Conservation (phyloP, 2,329 filamentous ascomycete genomes). For the Exutisphaerella laricina region DNA sequence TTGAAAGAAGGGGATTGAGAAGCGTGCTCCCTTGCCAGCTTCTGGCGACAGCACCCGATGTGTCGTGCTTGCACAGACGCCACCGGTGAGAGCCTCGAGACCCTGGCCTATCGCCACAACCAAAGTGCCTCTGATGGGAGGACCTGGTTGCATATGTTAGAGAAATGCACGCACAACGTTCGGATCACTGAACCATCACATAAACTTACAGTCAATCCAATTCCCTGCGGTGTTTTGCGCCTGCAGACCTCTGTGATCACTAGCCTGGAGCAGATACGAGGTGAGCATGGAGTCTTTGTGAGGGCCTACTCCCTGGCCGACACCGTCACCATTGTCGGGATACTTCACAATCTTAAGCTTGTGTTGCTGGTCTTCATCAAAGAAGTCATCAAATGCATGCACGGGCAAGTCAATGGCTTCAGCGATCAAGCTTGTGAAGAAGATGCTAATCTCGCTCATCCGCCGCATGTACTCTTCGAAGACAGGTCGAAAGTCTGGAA, state of each 20-base stretch:
- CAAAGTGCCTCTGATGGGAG: conserved; percentile 67
- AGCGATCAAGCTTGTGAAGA: conserved; percentile 74
- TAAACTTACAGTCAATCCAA: conserved; percentile 73
- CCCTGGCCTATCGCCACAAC: conserved; percentile 87
- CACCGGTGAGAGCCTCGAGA: conserved; percentile 75
- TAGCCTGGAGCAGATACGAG: conserved; percentile 75
- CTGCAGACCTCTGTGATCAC: conserved; percentile 68
- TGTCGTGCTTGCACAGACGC: conserved; percentile 75
- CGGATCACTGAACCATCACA: too few relatives aligned
- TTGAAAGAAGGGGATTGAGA: conserved; percentile 83
- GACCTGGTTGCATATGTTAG: too few relatives aligned
- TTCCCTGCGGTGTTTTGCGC: conserved; percentile 71
- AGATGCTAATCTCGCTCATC: conserved; percentile 67
- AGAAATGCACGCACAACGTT: too few relatives aligned
- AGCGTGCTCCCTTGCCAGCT: conserved; percentile 65
- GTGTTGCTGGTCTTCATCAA: conserved; percentile 66
- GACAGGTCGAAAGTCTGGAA: conserved; percentile 62
- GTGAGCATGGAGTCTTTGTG: conserved; percentile 84
- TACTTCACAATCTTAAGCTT: conserved; percentile 89
- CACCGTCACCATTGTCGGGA: conserved; percentile 59
- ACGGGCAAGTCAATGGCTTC: conserved; percentile 70
- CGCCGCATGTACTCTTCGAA: conserved; percentile 70
- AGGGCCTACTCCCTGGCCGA: conserved; percentile 61
- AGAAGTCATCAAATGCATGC: conserved; percentile 70
- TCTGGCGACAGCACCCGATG: conserved; percentile 73